phyloP scores from a whole-genome alignment of 257 asterid genomes.

The Eustoma russellianum region DNA sequence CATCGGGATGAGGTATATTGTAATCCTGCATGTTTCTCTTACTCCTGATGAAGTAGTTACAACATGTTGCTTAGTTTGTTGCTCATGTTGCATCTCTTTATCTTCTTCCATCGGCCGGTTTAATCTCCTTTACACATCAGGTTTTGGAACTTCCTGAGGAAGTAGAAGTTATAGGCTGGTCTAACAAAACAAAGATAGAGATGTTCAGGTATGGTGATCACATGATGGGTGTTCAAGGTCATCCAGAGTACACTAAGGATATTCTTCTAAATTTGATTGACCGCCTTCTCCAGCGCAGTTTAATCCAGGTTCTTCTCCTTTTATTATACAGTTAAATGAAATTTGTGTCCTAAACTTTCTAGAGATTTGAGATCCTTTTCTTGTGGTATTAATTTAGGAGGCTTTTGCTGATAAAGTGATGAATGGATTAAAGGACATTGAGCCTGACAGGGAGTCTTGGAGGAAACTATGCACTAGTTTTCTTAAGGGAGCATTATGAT shows the following conservation, averaged over 20 bases:
- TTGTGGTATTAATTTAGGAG: constrained; percentile 26
- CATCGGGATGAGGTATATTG: constrained; percentile 80
- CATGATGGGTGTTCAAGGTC: constrained; percentile 92
- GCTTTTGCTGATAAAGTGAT: constrained; percentile 47
- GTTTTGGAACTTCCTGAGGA: constrained; percentile 63
- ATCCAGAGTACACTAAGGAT: constrained; percentile 83
- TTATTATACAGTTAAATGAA: too few relatives aligned
- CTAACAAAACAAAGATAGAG: constrained; percentile 58
- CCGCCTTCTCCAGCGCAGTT: constrained; percentile 42
- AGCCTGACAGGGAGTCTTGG: constrained; percentile 74
- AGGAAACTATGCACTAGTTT: constrained; percentile 63
- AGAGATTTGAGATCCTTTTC: neutral
- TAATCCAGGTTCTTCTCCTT: constrained; percentile 34
- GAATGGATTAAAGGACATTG: constrained; percentile 33
- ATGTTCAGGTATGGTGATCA: constrained; percentile 72
- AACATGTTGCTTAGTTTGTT: too few relatives aligned
- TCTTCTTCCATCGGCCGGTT: too few relatives aligned
- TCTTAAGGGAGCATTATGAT: constrained; percentile 75
- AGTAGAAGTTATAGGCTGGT: constrained; percentile 85
- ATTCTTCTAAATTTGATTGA: constrained; percentile 58
- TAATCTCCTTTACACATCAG: constrained; percentile 13
- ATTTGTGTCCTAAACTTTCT: too few relatives aligned
- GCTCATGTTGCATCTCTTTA: too few relatives aligned
- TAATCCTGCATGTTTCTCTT: neutral
- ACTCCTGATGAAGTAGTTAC: too few relatives aligned